phyloP scores from a whole-genome alignment of 169 alveolate genomes.

The Eimeria zaria region DNA sequence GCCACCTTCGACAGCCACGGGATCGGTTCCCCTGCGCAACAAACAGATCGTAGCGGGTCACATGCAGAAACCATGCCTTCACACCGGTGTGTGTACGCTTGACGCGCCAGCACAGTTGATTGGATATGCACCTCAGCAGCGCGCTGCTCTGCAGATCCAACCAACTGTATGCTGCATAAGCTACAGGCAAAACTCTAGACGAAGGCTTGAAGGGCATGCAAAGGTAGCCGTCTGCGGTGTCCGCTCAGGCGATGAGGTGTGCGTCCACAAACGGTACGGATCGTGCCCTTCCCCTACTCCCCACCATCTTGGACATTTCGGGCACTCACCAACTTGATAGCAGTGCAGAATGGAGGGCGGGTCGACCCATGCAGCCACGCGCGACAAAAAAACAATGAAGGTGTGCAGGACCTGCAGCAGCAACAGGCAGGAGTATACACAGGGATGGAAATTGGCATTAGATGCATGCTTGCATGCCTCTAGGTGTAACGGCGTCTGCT shows the following conservation, averaged over 20 bases:
- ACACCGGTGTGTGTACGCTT: background rate
- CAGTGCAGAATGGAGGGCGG: conserved; percentile 80
- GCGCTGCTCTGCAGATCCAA: background rate
- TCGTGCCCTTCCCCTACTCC: background rate
- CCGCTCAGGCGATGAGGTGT: background rate
- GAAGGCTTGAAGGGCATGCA: background rate
- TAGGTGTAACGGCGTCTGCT: background rate
- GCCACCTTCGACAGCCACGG: conserved; percentile 78
- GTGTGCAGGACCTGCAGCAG: conserved; percentile 82
- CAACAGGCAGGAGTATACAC: background rate
- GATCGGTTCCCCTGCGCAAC: conserved; percentile 67
- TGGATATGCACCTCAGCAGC: background rate
- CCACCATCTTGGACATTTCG: background rate
- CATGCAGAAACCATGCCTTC: background rate
- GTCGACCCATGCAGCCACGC: conserved; percentile 81
- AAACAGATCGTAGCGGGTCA: background rate
- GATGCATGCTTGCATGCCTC: background rate
- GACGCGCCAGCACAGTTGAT: no score
- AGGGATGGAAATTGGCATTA: conserved; percentile 23
- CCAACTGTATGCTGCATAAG: background rate
- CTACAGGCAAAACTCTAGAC: background rate
- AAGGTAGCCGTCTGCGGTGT: background rate
- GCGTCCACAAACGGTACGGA: background rate
- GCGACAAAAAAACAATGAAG: conserved; percentile 81
- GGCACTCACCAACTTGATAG: conserved; percentile 57